A percentile compares a stretch with the other conserved stretches of the same genome.
Evolutionary conservation across 352 stramenopile species (phyloP).

Genomic region (Hyaloperonospora arabidopsidis): DNA sequence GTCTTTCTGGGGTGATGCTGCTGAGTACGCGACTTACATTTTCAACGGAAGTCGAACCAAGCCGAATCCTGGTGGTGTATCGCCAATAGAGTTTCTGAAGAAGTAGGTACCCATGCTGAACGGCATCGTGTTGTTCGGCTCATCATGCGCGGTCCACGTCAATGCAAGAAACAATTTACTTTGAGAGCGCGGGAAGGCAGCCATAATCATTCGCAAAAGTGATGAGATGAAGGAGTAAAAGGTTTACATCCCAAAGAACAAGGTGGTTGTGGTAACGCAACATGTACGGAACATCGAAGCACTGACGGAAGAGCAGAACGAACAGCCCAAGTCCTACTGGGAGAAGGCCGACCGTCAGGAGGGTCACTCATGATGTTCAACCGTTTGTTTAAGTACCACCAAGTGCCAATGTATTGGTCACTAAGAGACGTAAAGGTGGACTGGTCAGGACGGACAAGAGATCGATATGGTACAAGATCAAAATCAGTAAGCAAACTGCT

Average conservation of each 20-base stretch:
- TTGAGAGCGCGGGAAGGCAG: background rate
- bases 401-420: too few relatives aligned
- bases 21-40: background rate
- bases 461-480: background rate
- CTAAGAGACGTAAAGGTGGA: background rate
- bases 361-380: background rate
- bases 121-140: conserved; percentile 3
- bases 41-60: background rate
- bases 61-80: conserved; percentile 1
- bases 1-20: background rate
- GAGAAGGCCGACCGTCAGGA: background rate
- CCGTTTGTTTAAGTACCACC: background rate
- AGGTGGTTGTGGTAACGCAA: background rate
- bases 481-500: background rate
- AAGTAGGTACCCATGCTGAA: background rate
- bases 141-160: background rate
- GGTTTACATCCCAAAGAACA: background rate
- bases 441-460: background rate
- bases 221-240: background rate
- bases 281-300: background rate
- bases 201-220: background rate
- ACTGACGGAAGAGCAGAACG: background rate
- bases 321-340: background rate
- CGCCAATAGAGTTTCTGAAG: background rate
- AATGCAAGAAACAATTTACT: background rate